Evolutionary conservation across 306 rosid species (phyloP), one percentile per base, ranked within the genome.

Genomic region (Cercis canadensis): DNA sequence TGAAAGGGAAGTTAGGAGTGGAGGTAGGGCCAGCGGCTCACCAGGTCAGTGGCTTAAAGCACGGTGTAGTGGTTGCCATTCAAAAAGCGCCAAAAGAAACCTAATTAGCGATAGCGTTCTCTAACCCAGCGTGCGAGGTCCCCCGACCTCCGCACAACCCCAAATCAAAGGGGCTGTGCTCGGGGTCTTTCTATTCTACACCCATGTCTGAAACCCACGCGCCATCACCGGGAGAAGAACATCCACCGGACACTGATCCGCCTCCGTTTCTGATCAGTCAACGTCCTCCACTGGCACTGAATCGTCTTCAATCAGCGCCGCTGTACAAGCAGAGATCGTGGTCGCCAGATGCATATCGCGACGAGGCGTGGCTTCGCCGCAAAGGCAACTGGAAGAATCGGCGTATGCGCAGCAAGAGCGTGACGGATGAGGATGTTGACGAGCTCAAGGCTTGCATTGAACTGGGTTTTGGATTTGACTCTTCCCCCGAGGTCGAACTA

Each of bases 361-460:
- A 94, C 14, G 95, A 91, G 80, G 92, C 90, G 0, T 94, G 99
- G 99, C 86, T 86, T 24, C 85, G 96, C n/a, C 87, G 97, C 21
- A 83, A 89, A 70, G 81, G 86, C 18, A 85, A 84, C 84, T 72
- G 82, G 79, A 89, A 83, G 60, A 84, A 83, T 67, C 82, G 90
- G 1, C 81, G 95, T 9, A 87, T 83, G 1, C 81, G 96, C 11
- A 87, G 85, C 78, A 85, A 74, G 84, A 91, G 97, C 82, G 91
- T 91, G 14, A 89, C 97, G 5, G 96, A 95, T 37, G 96, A 89
- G 62, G 96, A 91, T 45, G 86, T 91, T 0, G 91, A 91, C 19
- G 97, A 95, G 58, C 92, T 95, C 70, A 95, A 95, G 34, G 99
- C 96, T 1, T 95, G 99, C 65, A 80, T 95, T 62, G 99, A 91